Conservation (phyloP, 257 asterid genomes). For the Solanum corneliomulleri region DNA sequence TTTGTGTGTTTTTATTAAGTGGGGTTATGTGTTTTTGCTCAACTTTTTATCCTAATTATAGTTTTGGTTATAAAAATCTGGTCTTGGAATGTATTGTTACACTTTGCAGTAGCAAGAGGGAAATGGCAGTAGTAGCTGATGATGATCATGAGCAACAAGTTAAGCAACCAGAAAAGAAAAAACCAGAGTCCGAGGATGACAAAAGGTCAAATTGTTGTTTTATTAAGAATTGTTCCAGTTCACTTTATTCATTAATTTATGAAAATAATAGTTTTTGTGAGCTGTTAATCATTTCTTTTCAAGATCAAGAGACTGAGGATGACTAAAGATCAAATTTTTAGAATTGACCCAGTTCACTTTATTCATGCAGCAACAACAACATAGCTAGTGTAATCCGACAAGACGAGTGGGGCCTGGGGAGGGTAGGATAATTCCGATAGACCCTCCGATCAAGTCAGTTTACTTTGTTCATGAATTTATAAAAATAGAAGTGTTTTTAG, state of each 20-base stretch:
- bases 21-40: background rate
- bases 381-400: background rate
- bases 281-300: background rate
- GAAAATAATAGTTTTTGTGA: background rate
- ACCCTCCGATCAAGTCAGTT: background rate
- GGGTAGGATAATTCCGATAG: background rate
- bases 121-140: slow-evolving; percentile 57
- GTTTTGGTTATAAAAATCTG: background rate
- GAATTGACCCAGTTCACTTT: background rate
- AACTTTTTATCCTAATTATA: background rate
- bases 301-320: slow-evolving; percentile 46
- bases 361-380: background rate
- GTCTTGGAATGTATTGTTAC: background rate
- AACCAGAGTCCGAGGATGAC: slow-evolving; percentile 50
- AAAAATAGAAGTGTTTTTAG: background rate
- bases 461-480: background rate
- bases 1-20: background rate
- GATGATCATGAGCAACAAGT: slow-evolving; percentile 24
- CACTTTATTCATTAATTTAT: background rate
- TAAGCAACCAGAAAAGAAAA: slow-evolving; percentile 39
- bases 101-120: background rate
- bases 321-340: slow-evolving; percentile 38
- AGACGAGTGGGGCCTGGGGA: background rate
- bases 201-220: slow-evolving; percentile 33
- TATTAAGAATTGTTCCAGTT: background rate